Conservation (phyloP, 2,329 filamentous ascomycete genomes). For the Arthrobotrys conoides region DNA sequence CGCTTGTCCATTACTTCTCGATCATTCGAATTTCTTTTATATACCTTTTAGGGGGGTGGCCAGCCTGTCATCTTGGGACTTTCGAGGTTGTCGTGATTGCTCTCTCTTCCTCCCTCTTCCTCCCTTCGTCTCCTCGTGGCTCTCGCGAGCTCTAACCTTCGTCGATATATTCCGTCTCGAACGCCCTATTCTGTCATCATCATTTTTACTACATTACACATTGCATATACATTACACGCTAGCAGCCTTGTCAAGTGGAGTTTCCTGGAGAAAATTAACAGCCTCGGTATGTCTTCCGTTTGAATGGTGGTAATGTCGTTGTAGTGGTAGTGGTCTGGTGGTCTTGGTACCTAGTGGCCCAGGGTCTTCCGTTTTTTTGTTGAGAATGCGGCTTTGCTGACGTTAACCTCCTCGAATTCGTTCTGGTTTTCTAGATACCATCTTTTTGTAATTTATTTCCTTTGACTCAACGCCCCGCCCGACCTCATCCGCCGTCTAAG, state of each 20-base stretch:
- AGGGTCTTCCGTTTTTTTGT: conserved; percentile 41
- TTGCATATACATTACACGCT: conserved; percentile 20
- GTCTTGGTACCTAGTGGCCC: conserved; percentile 1
- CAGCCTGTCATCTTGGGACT: conserved; percentile 43
- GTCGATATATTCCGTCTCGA: conserved; percentile 27
- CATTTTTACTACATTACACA: neutral
- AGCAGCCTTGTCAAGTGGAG: conserved; percentile 15
- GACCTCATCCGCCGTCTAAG: conserved; percentile 34
- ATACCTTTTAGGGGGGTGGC: conserved; percentile 19
- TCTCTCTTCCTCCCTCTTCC: neutral
- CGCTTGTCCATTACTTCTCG: conserved; percentile 20
- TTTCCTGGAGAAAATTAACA: conserved; percentile 4
- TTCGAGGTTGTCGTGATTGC: neutral
- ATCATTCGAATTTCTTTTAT: conserved; percentile 4
- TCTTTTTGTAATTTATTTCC: conserved; percentile 11
- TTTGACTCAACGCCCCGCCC: conserved; percentile 40
- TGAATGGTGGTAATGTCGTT: neutral
- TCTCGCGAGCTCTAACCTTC: conserved; percentile 21
- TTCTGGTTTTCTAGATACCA: conserved; percentile 24
- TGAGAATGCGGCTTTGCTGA: conserved; percentile 57
- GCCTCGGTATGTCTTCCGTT: conserved; percentile 48
- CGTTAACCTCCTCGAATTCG: conserved; percentile 44
- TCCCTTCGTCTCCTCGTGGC: neutral
- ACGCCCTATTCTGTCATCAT: conserved; percentile 23
- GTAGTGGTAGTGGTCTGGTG: conserved; percentile 19